Percentiles rank a stretch among this genome's conserved stretches.
Evolutionary conservation across 1,139 yeast species (phyloP).

Genomic region (Arxiozyma telluris): DNA sequence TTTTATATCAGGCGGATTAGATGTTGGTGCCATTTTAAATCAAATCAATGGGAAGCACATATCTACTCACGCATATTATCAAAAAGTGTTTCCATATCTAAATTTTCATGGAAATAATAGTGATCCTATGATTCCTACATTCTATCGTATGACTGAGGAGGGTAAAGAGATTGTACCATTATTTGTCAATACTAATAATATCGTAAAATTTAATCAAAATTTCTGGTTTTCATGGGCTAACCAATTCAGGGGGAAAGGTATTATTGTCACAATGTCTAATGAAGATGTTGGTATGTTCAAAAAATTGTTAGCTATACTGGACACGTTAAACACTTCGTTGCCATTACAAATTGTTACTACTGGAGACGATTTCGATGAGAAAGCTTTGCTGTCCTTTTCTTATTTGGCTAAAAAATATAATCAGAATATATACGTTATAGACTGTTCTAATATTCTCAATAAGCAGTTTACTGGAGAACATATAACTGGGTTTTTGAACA

Average conservation of each 20-base stretch:
- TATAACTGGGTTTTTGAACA: constrained; percentile 37
- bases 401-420: constrained; percentile 16
- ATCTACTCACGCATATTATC: background rate
- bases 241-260: constrained; percentile 36
- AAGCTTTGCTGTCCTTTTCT: constrained; percentile 11
- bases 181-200: background rate
- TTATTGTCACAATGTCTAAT: constrained; percentile 43
- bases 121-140: background rate
- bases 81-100: constrained; percentile 1
- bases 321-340: constrained; percentile 39
- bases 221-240: constrained; percentile 32
- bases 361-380: constrained; percentile 22
- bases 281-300: constrained; percentile 38
- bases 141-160: background rate
- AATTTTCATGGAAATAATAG: background rate
- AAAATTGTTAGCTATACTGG: constrained; percentile 38
- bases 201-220: constrained; percentile 10
- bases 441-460: constrained; percentile 33
- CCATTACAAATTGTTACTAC: constrained; percentile 51
- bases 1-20: constrained; percentile 1
- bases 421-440: constrained; percentile 40
- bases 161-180: background rate
- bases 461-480: constrained; percentile 29
- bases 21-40: background rate
- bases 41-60: background rate